These are phyloP conservation scores for Fusarium agapanthi DNA, from an alignment of 2,329 filamentous ascomycete genomes.

Conservation along the genomic window DNA sequence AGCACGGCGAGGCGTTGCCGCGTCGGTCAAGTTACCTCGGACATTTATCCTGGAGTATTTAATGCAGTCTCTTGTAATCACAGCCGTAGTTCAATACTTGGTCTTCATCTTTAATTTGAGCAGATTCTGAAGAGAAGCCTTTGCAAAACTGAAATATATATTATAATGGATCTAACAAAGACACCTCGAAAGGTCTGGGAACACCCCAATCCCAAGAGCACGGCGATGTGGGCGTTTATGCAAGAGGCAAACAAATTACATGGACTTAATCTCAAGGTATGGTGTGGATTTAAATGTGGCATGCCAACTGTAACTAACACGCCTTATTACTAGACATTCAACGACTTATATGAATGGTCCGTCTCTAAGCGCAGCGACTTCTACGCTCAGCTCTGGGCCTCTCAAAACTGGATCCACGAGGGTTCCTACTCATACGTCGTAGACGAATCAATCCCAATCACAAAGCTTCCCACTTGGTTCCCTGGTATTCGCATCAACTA, in stretches of 20 bases:
- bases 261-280: slow-evolving; percentile 65
- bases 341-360: slow-evolving; percentile 76
- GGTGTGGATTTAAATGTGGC: neutral
- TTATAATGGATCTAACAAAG: slow-evolving; percentile 45
- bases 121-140: neutral
- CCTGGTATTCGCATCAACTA: slow-evolving; percentile 77
- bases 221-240: slow-evolving; percentile 74
- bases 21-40: slow-evolving; percentile 32
- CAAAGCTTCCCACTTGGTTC: slow-evolving; percentile 80
- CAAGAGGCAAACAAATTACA: slow-evolving; percentile 68
- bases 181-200: slow-evolving; percentile 73
- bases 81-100: neutral
- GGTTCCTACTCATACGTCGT: slow-evolving; percentile 69
- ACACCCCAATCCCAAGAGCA: slow-evolving; percentile 68
- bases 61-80: neutral
- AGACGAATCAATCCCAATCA: slow-evolving; percentile 75
- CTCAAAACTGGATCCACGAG: slow-evolving; percentile 68
- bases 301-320: neutral
- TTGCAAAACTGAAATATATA: neutral
- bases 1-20: neutral
- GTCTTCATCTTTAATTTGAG: neutral
- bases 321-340: slow-evolving; percentile 62
- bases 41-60: neutral
- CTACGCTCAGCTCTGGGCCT: slow-evolving; percentile 70
- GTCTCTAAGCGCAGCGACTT: slow-evolving; percentile 69